Percentiles rank a stretch among this genome's conserved stretches.
Conservation (phyloP, 768 basidiomycete genomes). For the Butyriboletus loyo region DNA sequence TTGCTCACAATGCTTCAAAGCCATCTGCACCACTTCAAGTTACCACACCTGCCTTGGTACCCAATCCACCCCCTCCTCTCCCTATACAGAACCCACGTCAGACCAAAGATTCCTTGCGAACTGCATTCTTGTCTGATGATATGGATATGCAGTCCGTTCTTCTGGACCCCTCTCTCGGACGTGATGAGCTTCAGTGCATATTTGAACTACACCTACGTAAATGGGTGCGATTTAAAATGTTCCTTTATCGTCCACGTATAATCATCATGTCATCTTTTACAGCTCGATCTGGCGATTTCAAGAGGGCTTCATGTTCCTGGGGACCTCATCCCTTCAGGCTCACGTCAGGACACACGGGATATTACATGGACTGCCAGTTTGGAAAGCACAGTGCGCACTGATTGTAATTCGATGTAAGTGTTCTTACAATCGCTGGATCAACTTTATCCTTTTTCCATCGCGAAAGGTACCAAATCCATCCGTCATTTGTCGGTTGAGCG, state of each 20-base stretch:
- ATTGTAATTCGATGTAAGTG: background rate
- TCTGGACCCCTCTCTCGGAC: background rate
- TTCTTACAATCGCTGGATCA: background rate
- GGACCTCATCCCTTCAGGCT: background rate
- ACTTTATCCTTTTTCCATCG: too few species aligned
- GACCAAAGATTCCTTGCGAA: too few species aligned
- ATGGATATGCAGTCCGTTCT: background rate
- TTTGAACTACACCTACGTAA: background rate
- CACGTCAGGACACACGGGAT: background rate
- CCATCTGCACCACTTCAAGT: background rate
- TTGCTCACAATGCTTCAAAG: background rate
- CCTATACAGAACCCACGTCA: background rate
- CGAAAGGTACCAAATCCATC: too few species aligned
- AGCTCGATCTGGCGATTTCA: background rate
- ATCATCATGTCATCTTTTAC: background rate
- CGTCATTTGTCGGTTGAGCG: too few species aligned
- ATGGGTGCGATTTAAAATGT: background rate
- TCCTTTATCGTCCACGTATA: too few species aligned
- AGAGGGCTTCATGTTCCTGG: background rate
- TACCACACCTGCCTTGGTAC: background rate
- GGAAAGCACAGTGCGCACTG: too few species aligned
- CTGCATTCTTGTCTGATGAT: background rate
- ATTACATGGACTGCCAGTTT: background rate
- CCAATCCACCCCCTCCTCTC: too few species aligned
- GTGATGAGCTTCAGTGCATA: background rate